Percentiles rank a stretch among this genome's conserved stretches.
These are phyloP conservation scores for Macrocybe gigantea DNA, from an alignment of 768 basidiomycete species.

Conservation along the genomic window DNA sequence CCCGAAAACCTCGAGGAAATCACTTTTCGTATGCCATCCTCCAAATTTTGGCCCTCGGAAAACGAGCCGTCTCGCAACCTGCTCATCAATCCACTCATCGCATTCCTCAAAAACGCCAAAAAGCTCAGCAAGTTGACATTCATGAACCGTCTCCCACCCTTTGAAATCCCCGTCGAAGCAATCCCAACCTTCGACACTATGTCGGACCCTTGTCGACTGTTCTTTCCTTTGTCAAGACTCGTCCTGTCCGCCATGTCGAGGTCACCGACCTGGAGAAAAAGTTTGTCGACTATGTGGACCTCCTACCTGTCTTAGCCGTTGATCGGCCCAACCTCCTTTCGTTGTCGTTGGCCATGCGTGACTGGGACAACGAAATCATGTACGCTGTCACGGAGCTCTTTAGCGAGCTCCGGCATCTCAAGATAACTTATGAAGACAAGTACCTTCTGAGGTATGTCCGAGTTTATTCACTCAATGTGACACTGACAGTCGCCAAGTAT, in stretches of 20 bases:
- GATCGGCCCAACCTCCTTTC: slow-evolving; percentile 11
- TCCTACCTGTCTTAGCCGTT: slow-evolving; percentile 18
- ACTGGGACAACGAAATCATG: slow-evolving; percentile 43
- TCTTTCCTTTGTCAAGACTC: slow-evolving; percentile 5
- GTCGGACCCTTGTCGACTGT: slow-evolving; percentile 11
- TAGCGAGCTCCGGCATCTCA: slow-evolving; percentile 26
- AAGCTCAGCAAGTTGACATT: slow-evolving; percentile 10
- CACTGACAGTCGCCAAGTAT: slow-evolving; percentile 16
- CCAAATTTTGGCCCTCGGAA: slow-evolving; percentile 13
- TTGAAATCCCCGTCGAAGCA: slow-evolving; percentile 7
- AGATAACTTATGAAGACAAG: slow-evolving; percentile 30
- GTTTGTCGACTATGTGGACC: slow-evolving; percentile 8
- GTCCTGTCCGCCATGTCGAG: slow-evolving; percentile 12
- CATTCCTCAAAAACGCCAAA: slow-evolving; percentile 10
- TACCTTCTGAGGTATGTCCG: slow-evolving; percentile 34
- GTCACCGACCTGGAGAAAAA: slow-evolving; percentile 14
- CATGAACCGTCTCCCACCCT: slow-evolving; percentile 10
- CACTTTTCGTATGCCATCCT: slow-evolving; percentile 14
- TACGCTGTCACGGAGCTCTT: slow-evolving; percentile 35
- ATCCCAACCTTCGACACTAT: slow-evolving; percentile 11
- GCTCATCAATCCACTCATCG: slow-evolving; percentile 10
- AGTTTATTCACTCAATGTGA: neutral
- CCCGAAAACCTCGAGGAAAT: slow-evolving; percentile 12
- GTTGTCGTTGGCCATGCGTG: slow-evolving; percentile 27
- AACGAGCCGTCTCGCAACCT: slow-evolving; percentile 3